Percentiles rank a stretch among this genome's conserved stretches.
These are phyloP conservation scores for Cyberlindnera mississippiensis DNA, from an alignment of 805 yeast species.

Conservation along the genomic window DNA sequence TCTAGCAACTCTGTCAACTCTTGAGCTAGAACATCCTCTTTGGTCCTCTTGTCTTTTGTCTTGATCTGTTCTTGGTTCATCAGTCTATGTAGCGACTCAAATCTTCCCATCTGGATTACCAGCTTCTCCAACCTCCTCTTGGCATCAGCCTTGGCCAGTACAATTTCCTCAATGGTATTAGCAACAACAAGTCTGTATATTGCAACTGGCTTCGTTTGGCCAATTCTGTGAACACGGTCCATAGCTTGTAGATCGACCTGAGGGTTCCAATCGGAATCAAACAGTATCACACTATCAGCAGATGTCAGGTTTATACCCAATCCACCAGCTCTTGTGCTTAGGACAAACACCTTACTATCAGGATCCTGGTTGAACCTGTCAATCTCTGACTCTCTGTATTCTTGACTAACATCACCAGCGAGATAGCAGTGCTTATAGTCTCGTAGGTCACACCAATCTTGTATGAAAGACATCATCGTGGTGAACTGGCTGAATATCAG, in stretches of 20 bases:
- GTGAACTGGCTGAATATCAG: conserved; percentile 88
- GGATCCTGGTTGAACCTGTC: conserved; percentile 37
- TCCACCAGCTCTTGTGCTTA: conserved; percentile 94
- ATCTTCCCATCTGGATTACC: conserved; percentile 65
- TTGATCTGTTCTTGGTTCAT: conserved; percentile 30
- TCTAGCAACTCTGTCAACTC: conserved; percentile 28
- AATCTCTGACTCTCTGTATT: conserved; percentile 62
- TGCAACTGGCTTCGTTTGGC: conserved; percentile 80
- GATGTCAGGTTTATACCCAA: conserved; percentile 81
- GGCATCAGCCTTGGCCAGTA: conserved; percentile 72
- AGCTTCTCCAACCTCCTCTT: conserved; percentile 76
- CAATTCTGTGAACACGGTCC: conserved; percentile 92
- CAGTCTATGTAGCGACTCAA: conserved; percentile 39
- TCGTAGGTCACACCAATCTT: conserved; percentile 62
- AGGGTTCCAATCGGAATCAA: conserved; percentile 97
- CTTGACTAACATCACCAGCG: conserved; percentile 72
- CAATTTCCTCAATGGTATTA: conserved; percentile 79
- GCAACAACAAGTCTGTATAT: conserved; percentile 73
- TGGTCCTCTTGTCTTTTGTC: conserved; percentile 18
- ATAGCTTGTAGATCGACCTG: conserved; percentile 96
- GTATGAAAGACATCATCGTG: conserved; percentile 71
- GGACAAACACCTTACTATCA: conserved; percentile 51
- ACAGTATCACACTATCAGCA: conserved; percentile 86
- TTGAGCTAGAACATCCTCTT: conserved; percentile 21
- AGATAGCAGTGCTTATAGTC: conserved; percentile 50